Evolutionary conservation across 192 early-diverging fungal species (phyloP).

Genomic region (Backusella psychrophila): DNA sequence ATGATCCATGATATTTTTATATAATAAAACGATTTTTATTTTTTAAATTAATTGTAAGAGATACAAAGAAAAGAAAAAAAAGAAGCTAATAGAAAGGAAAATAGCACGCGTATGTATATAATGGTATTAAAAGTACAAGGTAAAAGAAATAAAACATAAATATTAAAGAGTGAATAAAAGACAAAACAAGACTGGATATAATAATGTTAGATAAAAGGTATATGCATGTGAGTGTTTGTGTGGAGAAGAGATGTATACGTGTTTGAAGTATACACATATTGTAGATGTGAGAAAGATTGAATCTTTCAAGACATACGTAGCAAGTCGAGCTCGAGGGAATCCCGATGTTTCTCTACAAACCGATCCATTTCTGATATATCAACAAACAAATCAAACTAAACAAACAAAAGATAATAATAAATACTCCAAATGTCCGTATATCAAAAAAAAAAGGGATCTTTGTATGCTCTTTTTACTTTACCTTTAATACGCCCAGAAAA

Average conservation of each 20-base stretch:
- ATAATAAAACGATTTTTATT: neutral
- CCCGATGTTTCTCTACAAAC: conserved; percentile 27
- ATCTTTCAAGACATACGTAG: neutral
- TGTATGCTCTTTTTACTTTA: neutral
- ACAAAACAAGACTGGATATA: neutral
- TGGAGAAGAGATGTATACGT: neutral
- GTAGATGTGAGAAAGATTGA: neutral
- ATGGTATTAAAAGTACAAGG: neutral
- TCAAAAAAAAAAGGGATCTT: neutral
- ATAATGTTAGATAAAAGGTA: neutral
- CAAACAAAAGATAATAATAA: neutral
- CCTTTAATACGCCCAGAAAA: conserved; percentile 32
- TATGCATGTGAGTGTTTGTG: neutral
- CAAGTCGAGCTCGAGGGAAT: conserved; percentile 21
- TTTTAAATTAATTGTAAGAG: neutral
- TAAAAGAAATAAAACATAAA: neutral
- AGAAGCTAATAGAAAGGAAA: neutral
- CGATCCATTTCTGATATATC: conserved; percentile 24
- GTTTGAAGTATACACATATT: neutral
- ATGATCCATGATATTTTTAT: neutral
- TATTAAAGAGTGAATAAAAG: conserved; percentile 1
- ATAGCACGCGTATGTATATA: neutral
- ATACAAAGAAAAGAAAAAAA: neutral
- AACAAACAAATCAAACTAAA: conserved; percentile 31
- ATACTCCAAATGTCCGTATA: neutral